Conservation (phyloP, 345 rosid species). For the Eucalyptus tenuipes region DNA sequence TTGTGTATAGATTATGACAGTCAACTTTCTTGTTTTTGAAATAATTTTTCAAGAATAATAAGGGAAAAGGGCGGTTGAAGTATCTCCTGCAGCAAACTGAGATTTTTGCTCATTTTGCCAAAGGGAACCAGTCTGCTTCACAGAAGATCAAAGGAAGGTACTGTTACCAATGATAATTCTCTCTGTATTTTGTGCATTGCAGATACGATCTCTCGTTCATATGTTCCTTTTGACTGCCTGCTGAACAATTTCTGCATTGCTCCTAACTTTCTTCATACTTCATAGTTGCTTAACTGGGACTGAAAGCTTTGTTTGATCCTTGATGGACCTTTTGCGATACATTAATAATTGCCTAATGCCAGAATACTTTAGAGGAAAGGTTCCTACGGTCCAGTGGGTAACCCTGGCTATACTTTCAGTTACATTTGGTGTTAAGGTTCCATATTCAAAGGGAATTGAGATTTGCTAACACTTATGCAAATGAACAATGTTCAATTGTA, state of each 20-base stretch:
- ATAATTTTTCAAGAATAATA: slow-evolving; percentile 48
- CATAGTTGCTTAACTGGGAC: background rate
- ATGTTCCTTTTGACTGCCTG: background rate
- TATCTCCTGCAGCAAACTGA: slow-evolving; percentile 94
- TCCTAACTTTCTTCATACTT: background rate
- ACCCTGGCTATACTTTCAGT: background rate
- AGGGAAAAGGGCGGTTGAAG: slow-evolving; percentile 85
- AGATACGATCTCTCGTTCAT: background rate
- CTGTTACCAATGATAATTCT: background rate
- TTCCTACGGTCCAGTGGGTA: background rate
- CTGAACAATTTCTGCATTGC: background rate
- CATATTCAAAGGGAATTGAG: background rate
- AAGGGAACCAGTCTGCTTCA: slow-evolving; percentile 62
- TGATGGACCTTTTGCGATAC: background rate
- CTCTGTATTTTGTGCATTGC: background rate
- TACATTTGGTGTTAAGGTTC: background rate
- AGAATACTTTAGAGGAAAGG: background rate
- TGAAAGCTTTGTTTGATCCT: background rate
- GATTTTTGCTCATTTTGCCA: slow-evolving; percentile 95
- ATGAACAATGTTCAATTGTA: background rate
- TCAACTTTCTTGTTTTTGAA: background rate
- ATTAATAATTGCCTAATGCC: background rate
- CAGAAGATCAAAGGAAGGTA: slow-evolving; percentile 88
- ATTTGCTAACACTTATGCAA: background rate
- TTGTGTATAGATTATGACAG: background rate